Evolutionary conservation across 139 green algal genomes (phyloP).

Genomic region (Chlorella sp.): DNA sequence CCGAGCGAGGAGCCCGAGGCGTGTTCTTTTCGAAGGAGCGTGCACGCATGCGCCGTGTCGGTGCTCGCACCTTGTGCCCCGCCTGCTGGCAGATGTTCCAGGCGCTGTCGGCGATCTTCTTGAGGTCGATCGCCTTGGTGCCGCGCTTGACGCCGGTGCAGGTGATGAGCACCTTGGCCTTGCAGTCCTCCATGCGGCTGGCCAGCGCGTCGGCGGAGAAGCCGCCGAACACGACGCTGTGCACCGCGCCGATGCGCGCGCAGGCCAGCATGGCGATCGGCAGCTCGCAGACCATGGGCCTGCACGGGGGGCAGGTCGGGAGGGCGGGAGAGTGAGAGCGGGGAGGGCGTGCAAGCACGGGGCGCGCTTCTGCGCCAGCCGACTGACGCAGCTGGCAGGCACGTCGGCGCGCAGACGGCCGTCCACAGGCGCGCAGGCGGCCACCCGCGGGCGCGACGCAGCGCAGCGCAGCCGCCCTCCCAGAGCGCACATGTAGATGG

Average conservation of each 20-base stretch:
- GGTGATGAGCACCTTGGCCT: conserved; percentile 48
- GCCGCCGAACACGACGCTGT: conserved; percentile 95
- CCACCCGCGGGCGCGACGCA: no score
- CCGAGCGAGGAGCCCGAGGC: background rate
- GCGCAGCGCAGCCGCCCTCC: no score
- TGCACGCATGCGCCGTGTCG: background rate
- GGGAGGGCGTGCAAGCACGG: no score
- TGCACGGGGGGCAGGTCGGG: background rate
- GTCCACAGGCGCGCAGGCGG: no score
- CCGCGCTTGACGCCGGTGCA: conserved; percentile 75
- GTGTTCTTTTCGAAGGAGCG: background rate
- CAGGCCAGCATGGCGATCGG: conserved; percentile 75
- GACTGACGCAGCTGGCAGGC: no score
- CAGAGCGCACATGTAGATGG: conserved; percentile 97
- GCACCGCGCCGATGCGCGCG: conserved; percentile 92
- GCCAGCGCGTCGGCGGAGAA: conserved; percentile 91
- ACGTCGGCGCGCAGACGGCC: no score
- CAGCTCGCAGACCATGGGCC: conserved; percentile 29
- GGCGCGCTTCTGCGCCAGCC: no score
- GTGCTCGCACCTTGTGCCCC: conserved; percentile 11
- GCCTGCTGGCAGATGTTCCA: conserved; percentile 1
- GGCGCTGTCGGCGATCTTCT: conserved; percentile 77
- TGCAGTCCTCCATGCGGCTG: conserved; percentile 67
- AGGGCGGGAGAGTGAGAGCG: no score
- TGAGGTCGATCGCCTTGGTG: conserved; percentile 84